Percentiles rank a stretch among this genome's conserved stretches.
These are phyloP conservation scores for Auricularia sp. DNA, from an alignment of 768 basidiomycete genomes.

Conservation along the genomic window DNA sequence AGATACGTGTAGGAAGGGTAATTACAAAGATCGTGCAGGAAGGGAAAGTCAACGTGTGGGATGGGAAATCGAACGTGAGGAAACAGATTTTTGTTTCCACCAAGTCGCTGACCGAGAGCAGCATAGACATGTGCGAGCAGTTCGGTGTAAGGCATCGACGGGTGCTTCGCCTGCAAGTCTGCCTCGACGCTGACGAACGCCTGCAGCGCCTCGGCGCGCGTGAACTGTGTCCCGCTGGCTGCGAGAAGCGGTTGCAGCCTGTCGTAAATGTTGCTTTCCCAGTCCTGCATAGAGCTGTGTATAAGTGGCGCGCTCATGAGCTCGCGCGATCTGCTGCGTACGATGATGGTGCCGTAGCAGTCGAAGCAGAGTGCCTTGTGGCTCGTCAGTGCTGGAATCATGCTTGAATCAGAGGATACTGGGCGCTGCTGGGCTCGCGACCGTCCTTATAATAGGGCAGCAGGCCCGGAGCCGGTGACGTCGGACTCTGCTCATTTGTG, in stretches of 20 bases:
- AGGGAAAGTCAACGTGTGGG: no score
- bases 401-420: neutral
- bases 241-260: slow-evolving; percentile 43
- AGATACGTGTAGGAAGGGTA: no score
- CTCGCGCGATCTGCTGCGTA: slow-evolving; percentile 17
- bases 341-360: slow-evolving; percentile 65
- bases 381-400: slow-evolving; percentile 5
- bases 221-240: slow-evolving; percentile 30
- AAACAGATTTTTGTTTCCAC: no score
- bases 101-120: slow-evolving; percentile 24
- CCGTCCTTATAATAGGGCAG: neutral
- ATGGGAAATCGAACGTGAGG: no score
- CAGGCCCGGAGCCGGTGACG: neutral
- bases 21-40: no score
- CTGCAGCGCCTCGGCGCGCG: slow-evolving; percentile 39
- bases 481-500: neutral
- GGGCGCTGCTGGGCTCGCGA: neutral
- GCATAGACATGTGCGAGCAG: slow-evolving; percentile 36
- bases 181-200: slow-evolving; percentile 44
- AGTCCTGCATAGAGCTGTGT: slow-evolving; percentile 35
- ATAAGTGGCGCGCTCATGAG: neutral
- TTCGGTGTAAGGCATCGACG: slow-evolving; percentile 48
- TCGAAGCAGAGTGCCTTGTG: slow-evolving; percentile 54
- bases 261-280: slow-evolving; percentile 58
- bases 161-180: slow-evolving; percentile 48